A percentile compares a stretch with the other conserved stretches of the same genome.
Evolutionary conservation across 371 early-diverging fungal genomes (phyloP).

Genomic region (Entomophthora muscae): DNA sequence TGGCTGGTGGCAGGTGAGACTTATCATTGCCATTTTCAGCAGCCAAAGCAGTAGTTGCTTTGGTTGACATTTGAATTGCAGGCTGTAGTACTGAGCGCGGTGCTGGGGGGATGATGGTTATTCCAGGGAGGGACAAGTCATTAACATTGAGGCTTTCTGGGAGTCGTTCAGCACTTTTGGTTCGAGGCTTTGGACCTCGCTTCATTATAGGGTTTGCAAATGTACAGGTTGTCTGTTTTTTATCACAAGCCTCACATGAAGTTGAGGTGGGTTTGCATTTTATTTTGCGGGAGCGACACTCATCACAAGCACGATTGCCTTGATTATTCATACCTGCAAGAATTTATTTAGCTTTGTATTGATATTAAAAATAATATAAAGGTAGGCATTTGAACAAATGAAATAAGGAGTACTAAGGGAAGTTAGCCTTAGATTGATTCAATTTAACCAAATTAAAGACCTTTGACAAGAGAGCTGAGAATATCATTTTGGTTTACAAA

Average conservation of each 20-base stretch:
- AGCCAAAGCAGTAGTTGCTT: neutral
- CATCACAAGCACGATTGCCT: conserved; percentile 9
- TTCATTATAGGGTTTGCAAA: conserved; percentile 6
- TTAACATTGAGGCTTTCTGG: neutral
- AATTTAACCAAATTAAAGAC: no score
- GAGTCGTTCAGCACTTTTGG: neutral
- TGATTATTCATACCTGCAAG: no score
- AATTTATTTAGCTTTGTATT: no score
- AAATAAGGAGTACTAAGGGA: no score
- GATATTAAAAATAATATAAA: no score
- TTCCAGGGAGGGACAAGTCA: neutral
- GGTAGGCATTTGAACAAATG: no score
- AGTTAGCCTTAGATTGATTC: no score
- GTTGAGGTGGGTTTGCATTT: neutral
- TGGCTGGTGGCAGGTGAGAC: neutral
- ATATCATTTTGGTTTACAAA: no score
- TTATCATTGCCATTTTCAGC: neutral
- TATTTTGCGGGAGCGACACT: conserved; percentile 6
- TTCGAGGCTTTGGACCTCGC: conserved; percentile 5
- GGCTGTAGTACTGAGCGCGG: neutral
- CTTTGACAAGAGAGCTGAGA: no score
- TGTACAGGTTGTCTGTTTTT: conserved; percentile 3
- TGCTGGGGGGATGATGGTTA: neutral
- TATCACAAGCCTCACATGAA: conserved; percentile 4
- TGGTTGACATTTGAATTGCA: neutral